Percentiles rank a stretch among this genome's conserved stretches.
These are phyloP conservation scores for Sordariomycetes sp. DNA, from an alignment of 2,329 filamentous ascomycete genomes.

Conservation along the genomic window DNA sequence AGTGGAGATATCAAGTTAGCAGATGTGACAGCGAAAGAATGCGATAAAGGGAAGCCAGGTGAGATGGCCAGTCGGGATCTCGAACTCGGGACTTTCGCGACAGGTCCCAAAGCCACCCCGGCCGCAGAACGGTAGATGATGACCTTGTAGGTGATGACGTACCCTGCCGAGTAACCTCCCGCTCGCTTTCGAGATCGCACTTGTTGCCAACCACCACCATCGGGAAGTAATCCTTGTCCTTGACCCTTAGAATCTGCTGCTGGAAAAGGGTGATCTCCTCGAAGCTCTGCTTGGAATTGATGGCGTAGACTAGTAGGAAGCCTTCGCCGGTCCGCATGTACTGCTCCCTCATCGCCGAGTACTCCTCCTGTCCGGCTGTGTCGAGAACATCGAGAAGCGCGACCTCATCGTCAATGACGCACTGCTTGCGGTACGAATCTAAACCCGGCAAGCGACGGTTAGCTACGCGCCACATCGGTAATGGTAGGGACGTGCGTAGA, in stretches of 20 bases:
- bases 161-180: conserved; percentile 89
- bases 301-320: conserved; percentile 95
- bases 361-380: conserved; percentile 97
- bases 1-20: conserved; percentile 2
- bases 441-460: conserved; percentile 6
- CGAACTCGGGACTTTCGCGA: background rate
- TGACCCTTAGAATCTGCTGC: conserved; percentile 95
- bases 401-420: conserved; percentile 95
- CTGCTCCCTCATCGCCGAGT: conserved; percentile 98
- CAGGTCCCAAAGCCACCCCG: background rate
- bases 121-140: background rate
- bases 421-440: conserved; percentile 99
- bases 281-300: conserved; percentile 92
- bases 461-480: background rate
- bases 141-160: conserved; percentile 19
- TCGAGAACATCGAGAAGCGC: conserved; percentile 95
- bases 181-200: conserved; percentile 90
- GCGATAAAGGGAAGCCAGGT: background rate
- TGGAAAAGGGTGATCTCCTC: conserved; percentile 98
- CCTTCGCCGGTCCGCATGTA: conserved; percentile 99
- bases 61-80: background rate
- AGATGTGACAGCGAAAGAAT: background rate
- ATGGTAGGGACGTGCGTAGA: background rate
- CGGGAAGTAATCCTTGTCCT: conserved; percentile 99
- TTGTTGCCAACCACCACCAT: conserved; percentile 99